These are phyloP conservation scores for Chrysosporium queenslandicum DNA, from an alignment of 2,329 filamentous ascomycete species.

Conservation along the genomic window DNA sequence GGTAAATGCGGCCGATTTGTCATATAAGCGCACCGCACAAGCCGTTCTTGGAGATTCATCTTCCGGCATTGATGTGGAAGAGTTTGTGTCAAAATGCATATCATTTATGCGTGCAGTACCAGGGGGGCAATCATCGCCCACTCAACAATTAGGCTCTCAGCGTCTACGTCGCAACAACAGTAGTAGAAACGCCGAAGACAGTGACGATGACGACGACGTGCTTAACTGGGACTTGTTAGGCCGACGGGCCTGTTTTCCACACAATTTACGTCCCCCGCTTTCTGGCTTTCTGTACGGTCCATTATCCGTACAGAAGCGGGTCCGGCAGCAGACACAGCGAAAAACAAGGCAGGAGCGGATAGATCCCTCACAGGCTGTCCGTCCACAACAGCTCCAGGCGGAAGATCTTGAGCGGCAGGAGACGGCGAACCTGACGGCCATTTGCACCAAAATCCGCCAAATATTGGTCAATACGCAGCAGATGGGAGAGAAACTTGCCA, in stretches of 20 bases:
- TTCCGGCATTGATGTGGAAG: slow-evolving; percentile 75
- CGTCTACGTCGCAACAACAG: slow-evolving; percentile 33
- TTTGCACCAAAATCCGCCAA: slow-evolving; percentile 65
- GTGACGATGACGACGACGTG: slow-evolving; percentile 59
- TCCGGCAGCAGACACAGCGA: slow-evolving; percentile 59
- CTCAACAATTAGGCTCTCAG: slow-evolving; percentile 26
- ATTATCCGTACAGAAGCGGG: slow-evolving; percentile 76
- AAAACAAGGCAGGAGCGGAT: slow-evolving; percentile 60
- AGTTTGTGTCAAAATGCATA: slow-evolving; percentile 84
- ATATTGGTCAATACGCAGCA: slow-evolving; percentile 43
- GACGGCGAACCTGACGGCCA: slow-evolving; percentile 65
- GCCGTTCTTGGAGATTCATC: slow-evolving; percentile 62
- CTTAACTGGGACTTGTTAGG: slow-evolving; percentile 83
- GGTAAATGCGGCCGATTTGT: slow-evolving; percentile 68
- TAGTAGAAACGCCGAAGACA: slow-evolving; percentile 56
- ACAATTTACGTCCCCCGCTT: slow-evolving; percentile 63
- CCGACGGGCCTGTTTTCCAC: slow-evolving; percentile 61
- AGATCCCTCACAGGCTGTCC: slow-evolving; percentile 55
- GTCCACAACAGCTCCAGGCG: slow-evolving; percentile 66
- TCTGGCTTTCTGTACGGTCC: slow-evolving; percentile 81
- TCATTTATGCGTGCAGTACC: slow-evolving; percentile 68
- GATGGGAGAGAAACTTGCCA: slow-evolving; percentile 41
- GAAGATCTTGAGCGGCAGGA: slow-evolving; percentile 66
- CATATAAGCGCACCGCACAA: slow-evolving; percentile 65
- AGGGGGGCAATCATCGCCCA: slow-evolving; percentile 43